Evolutionary conservation across 805 yeast genomes (phyloP).

Genomic region (Hanseniaspora taiwanica): DNA sequence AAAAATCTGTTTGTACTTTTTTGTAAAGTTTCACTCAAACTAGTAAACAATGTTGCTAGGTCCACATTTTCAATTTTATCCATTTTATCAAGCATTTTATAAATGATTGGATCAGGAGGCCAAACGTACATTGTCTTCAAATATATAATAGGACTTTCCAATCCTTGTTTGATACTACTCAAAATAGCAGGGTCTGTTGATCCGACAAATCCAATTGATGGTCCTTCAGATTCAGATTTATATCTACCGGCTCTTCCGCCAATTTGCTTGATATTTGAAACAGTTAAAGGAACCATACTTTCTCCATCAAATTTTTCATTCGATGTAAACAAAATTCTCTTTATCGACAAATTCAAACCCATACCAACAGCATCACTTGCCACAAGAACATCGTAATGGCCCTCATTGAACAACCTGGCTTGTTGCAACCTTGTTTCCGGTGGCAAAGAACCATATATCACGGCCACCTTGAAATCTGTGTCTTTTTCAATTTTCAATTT

Average conservation of each 20-base stretch:
- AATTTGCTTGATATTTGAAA: constrained; percentile 74
- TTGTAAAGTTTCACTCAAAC: background rate
- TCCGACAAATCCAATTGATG: constrained; percentile 36
- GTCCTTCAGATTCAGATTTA: constrained; percentile 18
- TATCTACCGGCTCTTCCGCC: constrained; percentile 95
- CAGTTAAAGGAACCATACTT: constrained; percentile 31
- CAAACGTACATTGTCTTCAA: constrained; percentile 55
- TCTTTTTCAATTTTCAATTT: constrained; percentile 56
- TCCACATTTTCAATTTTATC: constrained; percentile 20
- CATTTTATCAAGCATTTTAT: constrained; percentile 32
- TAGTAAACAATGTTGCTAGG: background rate
- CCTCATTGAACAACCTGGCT: constrained; percentile 66
- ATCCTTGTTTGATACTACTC: constrained; percentile 30
- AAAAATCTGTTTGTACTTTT: constrained; percentile 13
- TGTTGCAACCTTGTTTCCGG: constrained; percentile 87
- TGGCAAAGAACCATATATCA: constrained; percentile 90
- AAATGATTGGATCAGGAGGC: constrained; percentile 69
- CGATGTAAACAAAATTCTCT: constrained; percentile 63
- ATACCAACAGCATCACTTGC: constrained; percentile 97
- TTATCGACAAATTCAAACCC: constrained; percentile 84
- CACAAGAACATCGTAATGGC: constrained; percentile 67
- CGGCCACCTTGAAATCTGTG: constrained; percentile 62
- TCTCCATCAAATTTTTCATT: constrained; percentile 60
- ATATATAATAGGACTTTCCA: constrained; percentile 38
- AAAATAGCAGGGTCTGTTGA: constrained; percentile 36